Evolutionary conservation across 2,329 filamentous ascomycete genomes (phyloP).

Genomic region (Blastomyces gilchristii): DNA sequence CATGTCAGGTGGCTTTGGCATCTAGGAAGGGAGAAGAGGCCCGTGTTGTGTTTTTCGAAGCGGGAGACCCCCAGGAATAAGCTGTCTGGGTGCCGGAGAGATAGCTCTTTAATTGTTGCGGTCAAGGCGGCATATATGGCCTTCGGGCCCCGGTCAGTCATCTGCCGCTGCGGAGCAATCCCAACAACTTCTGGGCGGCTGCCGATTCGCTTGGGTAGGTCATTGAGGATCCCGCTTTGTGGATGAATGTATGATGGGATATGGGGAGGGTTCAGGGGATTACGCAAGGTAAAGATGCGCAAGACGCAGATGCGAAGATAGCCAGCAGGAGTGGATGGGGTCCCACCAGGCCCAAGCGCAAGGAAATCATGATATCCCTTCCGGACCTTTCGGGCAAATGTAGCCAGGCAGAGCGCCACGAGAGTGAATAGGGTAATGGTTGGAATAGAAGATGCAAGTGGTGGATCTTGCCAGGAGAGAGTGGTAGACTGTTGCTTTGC

Average conservation of each 20-base stretch:
- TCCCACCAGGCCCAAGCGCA: slow-evolving; percentile 68
- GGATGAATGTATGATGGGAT: slow-evolving; percentile 45
- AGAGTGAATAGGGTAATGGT: slow-evolving; percentile 41
- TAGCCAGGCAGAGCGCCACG: slow-evolving; percentile 34
- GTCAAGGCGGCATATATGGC: slow-evolving; percentile 49
- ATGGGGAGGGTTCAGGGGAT: slow-evolving; percentile 55
- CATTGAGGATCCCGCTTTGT: slow-evolving; percentile 48
- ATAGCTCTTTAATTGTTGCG: slow-evolving; percentile 44
- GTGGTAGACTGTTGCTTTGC: not conserved
- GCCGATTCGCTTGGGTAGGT: slow-evolving; percentile 53
- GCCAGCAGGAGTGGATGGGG: slow-evolving; percentile 60
- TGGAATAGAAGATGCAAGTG: slow-evolving; percentile 9
- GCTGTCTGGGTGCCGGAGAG: slow-evolving; percentile 34
- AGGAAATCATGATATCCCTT: slow-evolving; percentile 58
- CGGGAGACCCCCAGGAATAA: slow-evolving; percentile 59
- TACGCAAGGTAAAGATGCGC: slow-evolving; percentile 57
- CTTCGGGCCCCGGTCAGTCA: slow-evolving; percentile 52
- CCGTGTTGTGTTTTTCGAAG: slow-evolving; percentile 72
- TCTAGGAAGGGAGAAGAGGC: slow-evolving; percentile 52
- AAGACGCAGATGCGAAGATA: slow-evolving; percentile 66
- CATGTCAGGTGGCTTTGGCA: slow-evolving; percentile 19
- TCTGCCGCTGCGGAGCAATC: slow-evolving; percentile 72
- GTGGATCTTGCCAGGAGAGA: not conserved
- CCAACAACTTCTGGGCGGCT: slow-evolving; percentile 58
- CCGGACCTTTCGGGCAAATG: slow-evolving; percentile 51